Base-by-base conservation (phyloP, 345 rosid species). In the Lumnitzera racemosa region DNA sequence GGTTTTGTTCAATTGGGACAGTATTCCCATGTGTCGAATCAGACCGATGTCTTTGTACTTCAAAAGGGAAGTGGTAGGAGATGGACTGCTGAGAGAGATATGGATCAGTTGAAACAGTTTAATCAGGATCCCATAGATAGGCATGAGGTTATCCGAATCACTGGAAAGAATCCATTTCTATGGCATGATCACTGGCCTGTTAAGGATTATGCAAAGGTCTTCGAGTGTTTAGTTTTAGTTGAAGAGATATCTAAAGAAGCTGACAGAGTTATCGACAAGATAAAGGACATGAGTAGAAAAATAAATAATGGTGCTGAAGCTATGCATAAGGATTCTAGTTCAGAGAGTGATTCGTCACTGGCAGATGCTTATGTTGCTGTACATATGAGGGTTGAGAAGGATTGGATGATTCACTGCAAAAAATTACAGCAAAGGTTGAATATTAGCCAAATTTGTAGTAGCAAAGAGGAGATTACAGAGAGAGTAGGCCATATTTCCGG, bases 121-220 rank as follows among this genome's bases (percentile, higher is more conserved):
- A 57, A 72, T 0, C 36, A 62, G 56, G 76, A 79, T 41, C 61
- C 82, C 0, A 61, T 69, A 24, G 88, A 94, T 78, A 74, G 64
- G 52, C 65, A 77, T 54, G 95, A 94, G 74, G 85, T 82, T 46
- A 76, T 90, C 55, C 82, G 84, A 47, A 63, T 94, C 20, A 75
- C 69, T 1, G 95, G 92, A 25, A 94, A 94, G 72, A 94, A 90
- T 61, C 95, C 99, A 0, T 94, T 94, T 72, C 61, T 94, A 71
- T 94, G 99, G 99, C 97, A 94, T 15, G 99, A 94, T 72, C 99
- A 94, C 67, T 94, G 99, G 99, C 88, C 97, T 0, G 88, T 90
- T 16, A 74, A 73, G 70, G 96, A 94, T 62, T 94, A 94, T 62
- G 99, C 95, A 6, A 86, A 69, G 72, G 75, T 88, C 51, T 83